These are phyloP conservation scores for Xerocomus potaroensis DNA, from an alignment of 768 basidiomycete species.

Conservation along the genomic window DNA sequence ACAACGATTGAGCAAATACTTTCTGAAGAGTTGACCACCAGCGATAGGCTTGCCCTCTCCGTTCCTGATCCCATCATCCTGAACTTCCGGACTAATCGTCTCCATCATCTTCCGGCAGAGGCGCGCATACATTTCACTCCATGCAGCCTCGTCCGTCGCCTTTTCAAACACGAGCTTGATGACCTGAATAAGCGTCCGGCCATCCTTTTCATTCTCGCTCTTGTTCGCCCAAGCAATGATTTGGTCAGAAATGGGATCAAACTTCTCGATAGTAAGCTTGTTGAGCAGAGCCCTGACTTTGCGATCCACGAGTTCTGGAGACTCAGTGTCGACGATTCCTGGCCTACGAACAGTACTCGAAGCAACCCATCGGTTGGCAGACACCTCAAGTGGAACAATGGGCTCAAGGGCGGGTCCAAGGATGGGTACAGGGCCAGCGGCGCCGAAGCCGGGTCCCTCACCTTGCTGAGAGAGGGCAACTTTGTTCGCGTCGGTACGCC, in stretches of 20 bases:
- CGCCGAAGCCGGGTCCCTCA: slow-evolving; percentile 34
- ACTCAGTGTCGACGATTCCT: slow-evolving; percentile 47
- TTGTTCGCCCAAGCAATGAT: slow-evolving; percentile 95
- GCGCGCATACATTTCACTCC: slow-evolving; percentile 97
- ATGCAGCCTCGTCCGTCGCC: slow-evolving; percentile 92
- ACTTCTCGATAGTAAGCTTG: slow-evolving; percentile 95
- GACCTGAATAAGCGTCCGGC: slow-evolving; percentile 91
- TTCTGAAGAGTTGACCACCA: slow-evolving; percentile 93
- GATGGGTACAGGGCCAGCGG: slow-evolving; percentile 26
- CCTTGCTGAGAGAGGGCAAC: slow-evolving; percentile 34
- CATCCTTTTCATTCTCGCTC: slow-evolving; percentile 88
- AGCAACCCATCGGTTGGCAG: slow-evolving; percentile 83
- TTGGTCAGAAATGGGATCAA: slow-evolving; percentile 93
- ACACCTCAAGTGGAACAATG: slow-evolving; percentile 69
- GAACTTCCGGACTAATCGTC: slow-evolving; percentile 80
- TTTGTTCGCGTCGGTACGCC: slow-evolving; percentile 58
- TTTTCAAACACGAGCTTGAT: slow-evolving; percentile 96
- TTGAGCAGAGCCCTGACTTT: slow-evolving; percentile 91
- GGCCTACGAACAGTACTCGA: slow-evolving; percentile 41
- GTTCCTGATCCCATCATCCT: slow-evolving; percentile 82
- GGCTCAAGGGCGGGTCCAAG: slow-evolving; percentile 48
- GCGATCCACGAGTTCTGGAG: slow-evolving; percentile 84
- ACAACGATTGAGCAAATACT: slow-evolving; percentile 94
- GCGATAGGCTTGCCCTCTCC: slow-evolving; percentile 83
- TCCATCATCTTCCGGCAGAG: slow-evolving; percentile 96